These are phyloP conservation scores for Corynespora cassiicola DNA, from an alignment of 2,329 filamentous ascomycete genomes.

Conservation along the genomic window DNA sequence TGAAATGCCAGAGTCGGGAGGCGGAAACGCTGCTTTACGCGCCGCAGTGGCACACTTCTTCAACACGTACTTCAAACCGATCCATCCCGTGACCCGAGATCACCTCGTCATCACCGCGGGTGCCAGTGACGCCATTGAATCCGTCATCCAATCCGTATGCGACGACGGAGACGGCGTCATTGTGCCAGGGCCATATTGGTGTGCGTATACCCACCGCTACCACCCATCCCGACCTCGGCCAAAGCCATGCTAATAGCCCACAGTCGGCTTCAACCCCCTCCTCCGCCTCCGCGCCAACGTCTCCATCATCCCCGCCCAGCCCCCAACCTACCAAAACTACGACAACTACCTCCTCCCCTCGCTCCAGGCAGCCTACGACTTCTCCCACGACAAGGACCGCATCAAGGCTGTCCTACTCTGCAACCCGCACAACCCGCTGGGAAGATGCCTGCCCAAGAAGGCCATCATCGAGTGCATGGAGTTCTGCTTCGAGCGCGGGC, in stretches of 20 bases:
- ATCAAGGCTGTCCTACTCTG: conserved; percentile 39
- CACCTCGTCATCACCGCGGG: conserved; percentile 37
- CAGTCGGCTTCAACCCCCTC: conserved; percentile 29
- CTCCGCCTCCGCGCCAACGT: conserved; percentile 29
- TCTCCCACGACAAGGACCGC: conserved; percentile 27
- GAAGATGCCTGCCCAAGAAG: conserved; percentile 31
- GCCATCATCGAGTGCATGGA: conserved; percentile 37
- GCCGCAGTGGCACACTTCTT: conserved; percentile 34
- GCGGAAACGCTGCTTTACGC: conserved; percentile 24
- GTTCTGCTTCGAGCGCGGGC: conserved; percentile 36
- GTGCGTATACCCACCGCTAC: conserved; percentile 19
- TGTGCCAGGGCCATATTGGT: conserved; percentile 39
- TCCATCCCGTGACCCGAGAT: conserved; percentile 30
- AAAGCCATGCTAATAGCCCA: conserved; percentile 2
- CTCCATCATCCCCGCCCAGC: conserved; percentile 30
- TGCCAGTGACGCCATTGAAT: conserved; percentile 33
- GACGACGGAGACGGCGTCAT: conserved; percentile 39
- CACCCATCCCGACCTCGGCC: neutral
- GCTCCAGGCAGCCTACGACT: conserved; percentile 37
- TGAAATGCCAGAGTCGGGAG: conserved; percentile 19
- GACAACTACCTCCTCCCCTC: conserved; percentile 40
- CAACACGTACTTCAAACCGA: conserved; percentile 32
- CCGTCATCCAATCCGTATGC: conserved; percentile 32
- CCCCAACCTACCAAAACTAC: conserved; percentile 36
- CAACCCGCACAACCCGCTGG: conserved; percentile 36